Evolutionary conservation across 2,329 filamentous ascomycete species (phyloP), one percentile per base, ranked within the genome.

Genomic region (Ophiocordyceps sinensis): DNA sequence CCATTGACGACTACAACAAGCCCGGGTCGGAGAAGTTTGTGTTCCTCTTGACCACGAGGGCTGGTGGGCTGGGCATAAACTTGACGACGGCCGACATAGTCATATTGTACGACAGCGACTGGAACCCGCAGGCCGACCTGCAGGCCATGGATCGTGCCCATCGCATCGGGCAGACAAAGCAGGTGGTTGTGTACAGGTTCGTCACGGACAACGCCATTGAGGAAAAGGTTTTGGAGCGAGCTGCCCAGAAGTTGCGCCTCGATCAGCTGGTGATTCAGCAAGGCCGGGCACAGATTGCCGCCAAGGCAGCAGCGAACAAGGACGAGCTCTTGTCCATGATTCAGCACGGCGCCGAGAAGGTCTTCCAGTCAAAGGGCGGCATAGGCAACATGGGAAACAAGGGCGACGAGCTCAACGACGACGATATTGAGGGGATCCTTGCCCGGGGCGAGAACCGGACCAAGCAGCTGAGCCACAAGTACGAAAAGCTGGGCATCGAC

Each of bases 91-190:
- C 91, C 42, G 91, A 98, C 53, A 94, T 96, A 54, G 91, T 98
- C 44, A 77, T 98, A 28, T 75, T 98, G 7, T 98, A 91, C 55
- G 91, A 98, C 60, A 95, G 88, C 53, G 91, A 98, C 58, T 98
- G 91, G 91, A 96, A 95, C 55, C 91, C 91, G 10, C 91, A 98
- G 62, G 91, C 91, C 15, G 91, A 98, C 77, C 66, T 98, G 44
- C 91, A 98, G 62, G 91, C 91, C 43, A 98, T 98, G 91, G 91
- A 98, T 56, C 85, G 91, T 57, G 91, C 91, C 40, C 91, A 98
- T 66, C 86, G 91, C 65, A 98, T 98, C 52, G 91, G 91, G 32
- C 91, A 98, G 65, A 98, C 86, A 5, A 98, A 98, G 65, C 91
- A 98, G 59, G 91, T 98, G 11, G 75, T 88, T 36, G 91, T 98